phyloP scores from a whole-genome alignment of 2,329 filamentous ascomycete species.

The Aspergillus clavatus region DNA sequence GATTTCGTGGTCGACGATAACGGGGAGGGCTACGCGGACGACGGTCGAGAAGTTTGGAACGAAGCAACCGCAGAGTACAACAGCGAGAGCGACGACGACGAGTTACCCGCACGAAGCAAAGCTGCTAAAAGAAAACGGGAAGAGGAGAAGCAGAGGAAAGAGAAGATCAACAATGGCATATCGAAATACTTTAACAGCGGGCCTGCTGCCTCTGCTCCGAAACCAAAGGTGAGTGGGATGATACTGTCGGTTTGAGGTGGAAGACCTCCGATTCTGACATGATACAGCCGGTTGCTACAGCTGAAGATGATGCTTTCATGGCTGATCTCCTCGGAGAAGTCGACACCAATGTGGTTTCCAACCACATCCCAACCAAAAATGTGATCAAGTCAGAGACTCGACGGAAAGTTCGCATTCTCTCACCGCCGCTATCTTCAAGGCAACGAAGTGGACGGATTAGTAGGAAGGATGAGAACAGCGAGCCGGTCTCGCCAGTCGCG shows the following conservation, averaged over 20 bases:
- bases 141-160: constrained; percentile 76
- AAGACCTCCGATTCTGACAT: constrained; percentile 14
- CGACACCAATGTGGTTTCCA: constrained; percentile 65
- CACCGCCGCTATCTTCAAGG: constrained; percentile 61
- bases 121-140: constrained; percentile 78
- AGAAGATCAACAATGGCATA: constrained; percentile 86
- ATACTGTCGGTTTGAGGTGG: neutral
- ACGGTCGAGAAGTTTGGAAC: constrained; percentile 91
- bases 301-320: constrained; percentile 86
- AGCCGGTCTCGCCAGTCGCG: constrained; percentile 44
- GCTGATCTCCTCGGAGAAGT: constrained; percentile 80
- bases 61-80: constrained; percentile 56
- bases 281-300: constrained; percentile 65
- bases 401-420: constrained; percentile 73
- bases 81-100: constrained; percentile 73
- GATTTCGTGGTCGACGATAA: constrained; percentile 99
- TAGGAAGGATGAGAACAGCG: constrained; percentile 35
- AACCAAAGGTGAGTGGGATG: constrained; percentile 64
- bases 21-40: constrained; percentile 92
- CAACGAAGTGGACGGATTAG: constrained; percentile 52
- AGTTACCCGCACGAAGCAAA: constrained; percentile 58
- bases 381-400: constrained; percentile 69
- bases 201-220: constrained; percentile 56
- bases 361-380: constrained; percentile 54
- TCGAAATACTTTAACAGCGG: constrained; percentile 90